Conservation (phyloP, 225 moss, liverwort and hornwort genomes). For the Anthoceros angustus region DNA sequence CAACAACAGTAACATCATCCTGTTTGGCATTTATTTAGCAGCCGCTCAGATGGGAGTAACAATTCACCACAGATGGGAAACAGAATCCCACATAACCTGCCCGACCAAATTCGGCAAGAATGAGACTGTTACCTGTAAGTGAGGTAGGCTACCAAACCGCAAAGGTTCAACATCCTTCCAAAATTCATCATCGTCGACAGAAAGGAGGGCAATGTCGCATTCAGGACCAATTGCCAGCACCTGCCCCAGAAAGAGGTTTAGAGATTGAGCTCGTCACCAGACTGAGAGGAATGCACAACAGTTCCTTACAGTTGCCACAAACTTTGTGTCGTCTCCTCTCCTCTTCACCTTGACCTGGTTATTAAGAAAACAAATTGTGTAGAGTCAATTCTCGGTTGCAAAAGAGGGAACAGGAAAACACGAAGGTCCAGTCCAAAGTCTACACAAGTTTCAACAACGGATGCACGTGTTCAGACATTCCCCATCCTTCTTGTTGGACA, state of each 20-base stretch:
- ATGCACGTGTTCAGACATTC: too few relatives aligned
- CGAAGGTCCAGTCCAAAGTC: not conserved
- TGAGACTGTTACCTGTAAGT: slow-evolving; percentile 52
- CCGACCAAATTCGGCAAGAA: not conserved
- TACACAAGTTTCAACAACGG: too few relatives aligned
- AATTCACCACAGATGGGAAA: not conserved
- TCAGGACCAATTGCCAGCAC: slow-evolving; percentile 96
- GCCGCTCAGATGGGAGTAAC: not conserved
- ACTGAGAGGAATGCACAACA: not conserved
- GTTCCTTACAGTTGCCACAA: slow-evolving; percentile 61
- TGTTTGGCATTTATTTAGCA: slow-evolving; percentile 8
- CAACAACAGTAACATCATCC: slow-evolving; percentile 97
- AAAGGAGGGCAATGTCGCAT: slow-evolving; percentile 92
- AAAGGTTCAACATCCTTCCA: slow-evolving; percentile 91
- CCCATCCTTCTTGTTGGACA: not conserved
- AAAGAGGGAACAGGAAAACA: not conserved
- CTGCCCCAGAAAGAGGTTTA: slow-evolving; percentile 23
- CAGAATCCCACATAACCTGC: not conserved
- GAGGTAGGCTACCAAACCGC: slow-evolving; percentile 86
- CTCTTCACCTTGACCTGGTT: slow-evolving; percentile 87
- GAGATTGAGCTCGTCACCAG: not conserved
- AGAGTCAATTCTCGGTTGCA: not conserved
- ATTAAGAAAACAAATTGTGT: not conserved
- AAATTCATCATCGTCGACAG: slow-evolving; percentile 65
- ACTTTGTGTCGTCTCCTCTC: slow-evolving; percentile 91